These are phyloP conservation scores for Limnanthes douglasii DNA, from an alignment of 345 rosid genomes.

Conservation along the genomic window DNA sequence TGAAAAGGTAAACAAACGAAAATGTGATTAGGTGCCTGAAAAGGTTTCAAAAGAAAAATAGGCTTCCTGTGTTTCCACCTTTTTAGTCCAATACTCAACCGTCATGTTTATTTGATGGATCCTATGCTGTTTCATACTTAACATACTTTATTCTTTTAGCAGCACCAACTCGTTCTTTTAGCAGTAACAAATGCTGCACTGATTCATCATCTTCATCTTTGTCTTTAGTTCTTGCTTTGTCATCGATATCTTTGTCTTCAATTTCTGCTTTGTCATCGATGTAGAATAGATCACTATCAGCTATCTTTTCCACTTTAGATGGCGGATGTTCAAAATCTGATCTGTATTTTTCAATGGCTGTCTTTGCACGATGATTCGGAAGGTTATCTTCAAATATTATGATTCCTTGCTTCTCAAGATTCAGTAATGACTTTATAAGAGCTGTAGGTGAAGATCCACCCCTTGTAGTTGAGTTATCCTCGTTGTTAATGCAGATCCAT, in stretches of 20 bases:
- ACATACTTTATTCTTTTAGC: constrained; percentile 16
- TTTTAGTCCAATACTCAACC: too few species aligned
- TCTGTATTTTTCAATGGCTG: constrained; percentile 14
- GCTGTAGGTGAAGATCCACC: constrained; percentile 30
- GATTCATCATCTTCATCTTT: constrained; percentile 12
- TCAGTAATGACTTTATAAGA: constrained; percentile 24
- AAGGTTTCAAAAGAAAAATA: too few species aligned
- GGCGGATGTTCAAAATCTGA: constrained; percentile 10
- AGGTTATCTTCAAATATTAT: constrained; percentile 21
- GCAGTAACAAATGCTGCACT: constrained; percentile 27
- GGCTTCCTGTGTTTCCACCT: too few species aligned
- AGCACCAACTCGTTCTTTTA: constrained; percentile 5
- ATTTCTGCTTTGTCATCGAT: constrained; percentile 25
- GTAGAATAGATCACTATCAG: constrained; percentile 17
- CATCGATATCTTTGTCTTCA: constrained; percentile 7
- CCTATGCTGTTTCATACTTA: constrained; percentile 11
- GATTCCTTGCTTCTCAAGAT: constrained; percentile 29
- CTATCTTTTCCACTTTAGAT: constrained; percentile 8
- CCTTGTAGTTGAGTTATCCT: constrained; percentile 13
- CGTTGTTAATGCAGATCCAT: constrained; percentile 16
- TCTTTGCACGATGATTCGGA: constrained; percentile 22
- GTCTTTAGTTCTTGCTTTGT: too few species aligned
- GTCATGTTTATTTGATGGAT: constrained; percentile 8
- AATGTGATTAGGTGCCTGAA: too few species aligned
- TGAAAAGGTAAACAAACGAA: too few species aligned